These are phyloP conservation scores for Fusarium acutatum DNA, from an alignment of 2,329 filamentous ascomycete species.

Conservation along the genomic window DNA sequence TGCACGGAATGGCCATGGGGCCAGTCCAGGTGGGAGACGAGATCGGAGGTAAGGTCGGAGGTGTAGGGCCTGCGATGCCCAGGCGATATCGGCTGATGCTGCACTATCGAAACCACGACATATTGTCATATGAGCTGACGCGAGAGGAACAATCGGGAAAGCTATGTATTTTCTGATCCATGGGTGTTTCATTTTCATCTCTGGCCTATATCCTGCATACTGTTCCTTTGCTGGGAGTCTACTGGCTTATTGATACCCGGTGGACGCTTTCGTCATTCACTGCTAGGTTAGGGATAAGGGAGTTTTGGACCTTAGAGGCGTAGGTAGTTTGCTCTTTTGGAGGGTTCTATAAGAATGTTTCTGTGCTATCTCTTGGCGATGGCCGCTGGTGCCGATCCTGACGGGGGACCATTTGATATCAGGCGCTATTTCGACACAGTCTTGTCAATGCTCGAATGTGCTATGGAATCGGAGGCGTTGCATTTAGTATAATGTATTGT, in stretches of 20 bases:
- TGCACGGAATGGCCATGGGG: slow-evolving; percentile 74
- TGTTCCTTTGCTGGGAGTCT: slow-evolving; percentile 9
- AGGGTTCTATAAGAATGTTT: neutral
- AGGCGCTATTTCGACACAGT: neutral
- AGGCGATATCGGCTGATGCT: slow-evolving; percentile 73
- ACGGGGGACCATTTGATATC: neutral
- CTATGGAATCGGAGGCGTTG: neutral
- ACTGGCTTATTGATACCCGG: slow-evolving; percentile 28
- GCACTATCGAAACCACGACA: slow-evolving; percentile 74
- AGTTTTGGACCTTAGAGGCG: neutral
- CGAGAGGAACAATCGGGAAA: slow-evolving; percentile 51
- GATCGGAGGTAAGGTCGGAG: slow-evolving; percentile 31
- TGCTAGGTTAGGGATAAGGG: slow-evolving; percentile 3
- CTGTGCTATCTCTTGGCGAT: neutral
- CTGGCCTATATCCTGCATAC: neutral
- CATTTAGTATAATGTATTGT: neutral
- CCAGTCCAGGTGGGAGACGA: slow-evolving; percentile 62
- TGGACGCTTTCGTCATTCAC: slow-evolving; percentile 5
- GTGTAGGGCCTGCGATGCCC: slow-evolving; percentile 38
- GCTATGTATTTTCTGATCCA: slow-evolving; percentile 47
- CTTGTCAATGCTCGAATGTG: neutral
- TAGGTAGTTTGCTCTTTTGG: neutral
- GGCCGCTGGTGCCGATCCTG: neutral
- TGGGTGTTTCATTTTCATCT: slow-evolving; percentile 7
- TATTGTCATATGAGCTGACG: slow-evolving; percentile 74